Base-by-base conservation (phyloP, 2,329 filamentous ascomycete species). In the Pseudogymnoascus sp. region DNA sequence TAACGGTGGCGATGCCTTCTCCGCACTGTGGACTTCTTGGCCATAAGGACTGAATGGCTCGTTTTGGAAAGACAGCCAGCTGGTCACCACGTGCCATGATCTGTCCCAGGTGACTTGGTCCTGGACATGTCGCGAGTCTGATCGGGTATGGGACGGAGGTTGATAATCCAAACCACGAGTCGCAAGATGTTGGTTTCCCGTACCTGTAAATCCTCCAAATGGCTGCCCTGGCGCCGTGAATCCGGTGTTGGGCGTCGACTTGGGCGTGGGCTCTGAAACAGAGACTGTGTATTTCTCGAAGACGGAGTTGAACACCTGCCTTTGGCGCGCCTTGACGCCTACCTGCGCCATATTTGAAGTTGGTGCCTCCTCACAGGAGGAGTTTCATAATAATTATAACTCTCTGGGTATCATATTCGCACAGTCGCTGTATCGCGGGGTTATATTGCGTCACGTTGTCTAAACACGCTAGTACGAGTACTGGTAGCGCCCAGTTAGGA, bases 21-120 rank as follows among this genome's bases (percentile, higher is more conserved):
- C 36, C 12, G 38, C 39, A 2, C 38, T 47, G 63, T 80, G 76
- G 6, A 72, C 67, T 57, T 75, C 74, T 67, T 76, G 77, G 11
- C 57, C 35, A 12, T 76, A 74, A 15, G 57, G 57, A 2, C 20
- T 58, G 57, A 58, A 58, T 25, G 18, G 30, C 6, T 75, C 76
- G 2, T 81, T 74, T 7, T 83, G 81, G 20, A 87, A 75, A 53
- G 78, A 77, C 50, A 87, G 80, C 35, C 75, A 76, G 30, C 80
- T 77, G 14, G 83, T 86, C 63, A 86, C 83, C 28, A 76, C 73
- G 68, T 84, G 81, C 85, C 85, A 87, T 62, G 84, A 82, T 64
- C 80, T 75, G 68, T 86, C 82, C 77, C 80, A 85, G 64, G 76
- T 77, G 60, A 78, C 75, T 71, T 86, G 84, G 65, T 72, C 66